phyloP scores from a whole-genome alignment of 495 filamentous ascomycete genomes.

The Lasiosphaeria ovina region DNA sequence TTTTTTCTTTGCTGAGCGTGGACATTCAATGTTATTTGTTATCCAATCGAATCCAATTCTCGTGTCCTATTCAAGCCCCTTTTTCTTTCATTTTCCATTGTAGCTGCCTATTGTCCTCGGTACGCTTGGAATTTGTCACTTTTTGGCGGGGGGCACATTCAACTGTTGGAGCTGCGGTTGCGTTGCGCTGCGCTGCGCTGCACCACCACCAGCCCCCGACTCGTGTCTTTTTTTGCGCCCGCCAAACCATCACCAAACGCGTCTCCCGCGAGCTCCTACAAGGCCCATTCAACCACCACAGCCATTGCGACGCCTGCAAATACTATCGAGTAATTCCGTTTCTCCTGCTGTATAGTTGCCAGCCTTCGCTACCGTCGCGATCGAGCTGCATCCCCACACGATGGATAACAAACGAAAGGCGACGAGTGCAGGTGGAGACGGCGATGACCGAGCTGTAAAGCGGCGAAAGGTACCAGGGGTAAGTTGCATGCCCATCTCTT shows the following conservation, averaged over 20 bases:
- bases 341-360: slow-evolving; percentile 4
- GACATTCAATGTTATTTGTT: too few relatives aligned
- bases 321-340: slow-evolving; percentile 4
- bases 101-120: too few relatives aligned
- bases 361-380: slow-evolving; percentile 3
- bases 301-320: slow-evolving; percentile 21
- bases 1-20: too few relatives aligned
- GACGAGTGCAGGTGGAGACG: slow-evolving; percentile 41
- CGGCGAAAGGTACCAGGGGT: slow-evolving; percentile 48
- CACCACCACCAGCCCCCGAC: too few relatives aligned
- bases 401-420: slow-evolving; percentile 74
- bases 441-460: slow-evolving; percentile 61
- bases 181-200: too few relatives aligned
- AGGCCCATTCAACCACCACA: slow-evolving; percentile 17
- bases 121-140: too few relatives aligned
- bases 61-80: too few relatives aligned
- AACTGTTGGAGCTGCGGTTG: too few relatives aligned
- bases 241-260: slow-evolving; percentile 21
- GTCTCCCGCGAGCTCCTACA: slow-evolving; percentile 19
- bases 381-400: slow-evolving; percentile 14
- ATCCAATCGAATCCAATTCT: too few relatives aligned
- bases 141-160: too few relatives aligned
- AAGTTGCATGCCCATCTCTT: slow-evolving; percentile 18
- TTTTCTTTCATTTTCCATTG: too few relatives aligned
- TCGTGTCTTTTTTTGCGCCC: slow-evolving; percentile 24